These are phyloP conservation scores for Entophlyctis helioformis DNA, from an alignment of 192 early-diverging fungal genomes.

Conservation along the genomic window DNA sequence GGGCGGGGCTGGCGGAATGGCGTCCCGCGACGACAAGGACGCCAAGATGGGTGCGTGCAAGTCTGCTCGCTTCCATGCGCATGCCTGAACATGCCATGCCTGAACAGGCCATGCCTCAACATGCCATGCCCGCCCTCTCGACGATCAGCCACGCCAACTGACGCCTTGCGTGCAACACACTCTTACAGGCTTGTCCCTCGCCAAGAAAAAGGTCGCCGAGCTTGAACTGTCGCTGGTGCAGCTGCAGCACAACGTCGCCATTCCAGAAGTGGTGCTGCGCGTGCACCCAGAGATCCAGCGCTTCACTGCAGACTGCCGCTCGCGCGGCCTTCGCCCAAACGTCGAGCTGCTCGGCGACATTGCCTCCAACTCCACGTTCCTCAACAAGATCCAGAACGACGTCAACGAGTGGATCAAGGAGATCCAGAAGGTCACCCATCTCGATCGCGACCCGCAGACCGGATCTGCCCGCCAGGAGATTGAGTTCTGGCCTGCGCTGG, in stretches of 20 bases:
- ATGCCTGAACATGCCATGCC: no score
- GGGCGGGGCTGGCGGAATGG: not conserved
- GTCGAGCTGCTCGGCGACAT: slow-evolving; percentile 61
- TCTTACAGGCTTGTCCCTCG: slow-evolving; percentile 73
- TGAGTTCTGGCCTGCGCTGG: slow-evolving; percentile 99
- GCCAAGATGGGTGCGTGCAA: slow-evolving; percentile 50
- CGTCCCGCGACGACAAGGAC: slow-evolving; percentile 43
- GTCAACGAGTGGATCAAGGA: slow-evolving; percentile 99
- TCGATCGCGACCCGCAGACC: slow-evolving; percentile 79
- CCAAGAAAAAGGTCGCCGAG: slow-evolving; percentile 98
- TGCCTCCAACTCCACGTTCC: slow-evolving; percentile 73
- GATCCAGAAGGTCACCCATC: slow-evolving; percentile 96
- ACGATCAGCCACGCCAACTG: no score
- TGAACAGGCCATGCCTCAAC: no score
- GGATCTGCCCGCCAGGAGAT: slow-evolving; percentile 96
- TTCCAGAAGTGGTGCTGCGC: slow-evolving; percentile 79
- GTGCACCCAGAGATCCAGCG: slow-evolving; percentile 73
- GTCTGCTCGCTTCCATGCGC: slow-evolving; percentile 1
- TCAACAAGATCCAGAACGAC: slow-evolving; percentile 89
- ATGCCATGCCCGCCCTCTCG: no score
- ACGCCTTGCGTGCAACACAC: not conserved
- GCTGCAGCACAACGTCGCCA: slow-evolving; percentile 96
- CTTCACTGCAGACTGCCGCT: slow-evolving; percentile 43
- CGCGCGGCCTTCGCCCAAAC: slow-evolving; percentile 47
- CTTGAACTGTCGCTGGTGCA: slow-evolving; percentile 89